These are phyloP conservation scores for Collariella sp. DNA, from an alignment of 495 filamentous ascomycete species.

Conservation along the genomic window DNA sequence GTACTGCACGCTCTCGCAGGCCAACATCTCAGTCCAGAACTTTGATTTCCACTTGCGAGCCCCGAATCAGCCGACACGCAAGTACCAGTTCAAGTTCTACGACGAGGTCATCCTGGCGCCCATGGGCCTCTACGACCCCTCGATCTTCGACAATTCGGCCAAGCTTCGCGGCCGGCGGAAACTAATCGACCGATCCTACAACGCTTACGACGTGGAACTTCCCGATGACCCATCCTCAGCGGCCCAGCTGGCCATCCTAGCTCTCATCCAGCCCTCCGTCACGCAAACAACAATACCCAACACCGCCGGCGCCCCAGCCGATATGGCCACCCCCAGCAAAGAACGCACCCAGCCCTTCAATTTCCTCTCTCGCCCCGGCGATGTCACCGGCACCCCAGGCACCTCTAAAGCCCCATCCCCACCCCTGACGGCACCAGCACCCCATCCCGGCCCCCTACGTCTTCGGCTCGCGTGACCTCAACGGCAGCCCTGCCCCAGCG, in stretches of 20 bases:
- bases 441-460: slow-evolving; percentile 52
- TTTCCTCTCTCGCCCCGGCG: slow-evolving; percentile 46
- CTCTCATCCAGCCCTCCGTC: slow-evolving; percentile 55
- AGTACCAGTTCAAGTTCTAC: slow-evolving; percentile 90
- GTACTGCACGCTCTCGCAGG: slow-evolving; percentile 77
- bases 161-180: slow-evolving; percentile 73
- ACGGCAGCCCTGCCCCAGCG: slow-evolving; percentile 38
- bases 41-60: slow-evolving; percentile 85
- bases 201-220: slow-evolving; percentile 77
- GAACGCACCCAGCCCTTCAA: slow-evolving; percentile 45
- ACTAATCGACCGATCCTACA: slow-evolving; percentile 74
- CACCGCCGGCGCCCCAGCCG: slow-evolving; percentile 24
- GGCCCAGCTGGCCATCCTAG: slow-evolving; percentile 73
- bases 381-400: slow-evolving; percentile 60
- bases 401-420: slow-evolving; percentile 84
- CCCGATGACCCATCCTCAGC: slow-evolving; percentile 82
- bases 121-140: slow-evolving; percentile 81
- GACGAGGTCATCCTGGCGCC: slow-evolving; percentile 87
- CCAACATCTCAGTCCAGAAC: slow-evolving; percentile 68
- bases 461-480: slow-evolving; percentile 38
- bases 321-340: slow-evolving; percentile 45
- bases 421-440: slow-evolving; percentile 67
- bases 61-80: slow-evolving; percentile 76
- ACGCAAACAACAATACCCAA: slow-evolving; percentile 20
- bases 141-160: slow-evolving; percentile 67